Base-by-base conservation (phyloP, 2,329 filamentous ascomycete species). In the Fusarium camptoceras region DNA sequence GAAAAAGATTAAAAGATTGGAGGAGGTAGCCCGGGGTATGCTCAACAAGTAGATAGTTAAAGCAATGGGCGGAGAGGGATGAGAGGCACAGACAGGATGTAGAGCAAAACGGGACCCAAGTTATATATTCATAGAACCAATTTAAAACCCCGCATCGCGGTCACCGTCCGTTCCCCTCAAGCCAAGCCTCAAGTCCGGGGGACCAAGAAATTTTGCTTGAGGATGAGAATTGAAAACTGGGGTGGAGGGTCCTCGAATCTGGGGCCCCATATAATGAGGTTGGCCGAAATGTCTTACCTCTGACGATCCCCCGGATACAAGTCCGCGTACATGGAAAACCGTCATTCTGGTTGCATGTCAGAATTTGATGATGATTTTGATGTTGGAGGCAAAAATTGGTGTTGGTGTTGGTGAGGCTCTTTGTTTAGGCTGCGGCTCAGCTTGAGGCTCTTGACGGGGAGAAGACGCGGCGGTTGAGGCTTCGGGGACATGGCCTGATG, bases 361-460 rank as follows among this genome's bases (percentile, higher is more conserved):
- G 0, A 18, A 34, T 34, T 6, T 12, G n/a, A 10, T 22, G 20
- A 24, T 49, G 20, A 4, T 16, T 10, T 18, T 14, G 6, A 24
- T 25, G 3, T 15, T 16, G 24, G 11, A 27, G 14, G 5, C 8
- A 18, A 15, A 15, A 37, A n/a, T 15, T 25, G 48, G 3, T 15
- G 43, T 14, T 25, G 22, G 16, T 8, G 16, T 18, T 37, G 9
- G 31, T 53, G 49, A 53, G 49, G 49, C 49, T 53, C 49, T 42
- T 37, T 51, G 31, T 51, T 37, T 41, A 53, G 31, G 0, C n/a
- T 53, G 49, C 49, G 49, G 49, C 49, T 53, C 49, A 53, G 34
- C n/a, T 24, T 53, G 49, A 53, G 49, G 49, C 49, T 53, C 49
- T 53, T 53, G 34, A 53, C n/a, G 49, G 49, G 31, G 27, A 28